Evolutionary conservation across 768 basidiomycete genomes (phyloP).

Genomic region (Trametes elegans): DNA sequence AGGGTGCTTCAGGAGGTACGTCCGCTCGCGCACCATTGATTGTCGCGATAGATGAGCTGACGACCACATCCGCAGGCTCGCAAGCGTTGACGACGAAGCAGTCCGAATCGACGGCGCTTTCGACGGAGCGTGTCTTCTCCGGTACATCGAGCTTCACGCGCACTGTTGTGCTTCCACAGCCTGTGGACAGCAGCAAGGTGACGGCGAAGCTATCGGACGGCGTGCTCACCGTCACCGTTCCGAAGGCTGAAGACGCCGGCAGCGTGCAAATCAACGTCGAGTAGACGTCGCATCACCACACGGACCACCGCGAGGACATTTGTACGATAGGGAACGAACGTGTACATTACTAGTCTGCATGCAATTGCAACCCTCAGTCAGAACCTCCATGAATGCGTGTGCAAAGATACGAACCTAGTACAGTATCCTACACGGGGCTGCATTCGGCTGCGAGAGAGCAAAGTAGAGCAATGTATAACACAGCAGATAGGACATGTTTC

Average conservation of each 20-base stretch:
- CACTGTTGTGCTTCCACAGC: conserved; percentile 69
- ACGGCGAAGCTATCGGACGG: conserved; percentile 67
- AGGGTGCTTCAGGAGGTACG: conserved; percentile 33
- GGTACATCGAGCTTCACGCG: conserved; percentile 58
- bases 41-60: not conserved
- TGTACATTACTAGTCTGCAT: conserved; percentile 15
- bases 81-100: conserved; percentile 22
- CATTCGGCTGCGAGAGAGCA: not conserved
- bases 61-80: conserved; percentile 12
- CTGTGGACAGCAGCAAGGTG: conserved; percentile 56
- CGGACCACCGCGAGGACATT: not conserved
- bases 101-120: conserved; percentile 43
- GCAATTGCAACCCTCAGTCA: not conserved
- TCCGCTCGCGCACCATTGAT: not conserved
- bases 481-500: too few species aligned
- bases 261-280: conserved; percentile 48
- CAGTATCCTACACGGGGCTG: not conserved
- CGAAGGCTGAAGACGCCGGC: conserved; percentile 59
- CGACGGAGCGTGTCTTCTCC: conserved; percentile 60
- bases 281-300: conserved; percentile 15
- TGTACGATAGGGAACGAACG: conserved; percentile 1
- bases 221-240: conserved; percentile 59
- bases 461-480: not conserved
- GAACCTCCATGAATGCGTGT: not conserved
- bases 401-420: not conserved